A percentile compares a stretch with the other conserved stretches of the same genome.
phyloP scores from a whole-genome alignment of 805 yeast species.

The Wickerhamiella azymoides region DNA sequence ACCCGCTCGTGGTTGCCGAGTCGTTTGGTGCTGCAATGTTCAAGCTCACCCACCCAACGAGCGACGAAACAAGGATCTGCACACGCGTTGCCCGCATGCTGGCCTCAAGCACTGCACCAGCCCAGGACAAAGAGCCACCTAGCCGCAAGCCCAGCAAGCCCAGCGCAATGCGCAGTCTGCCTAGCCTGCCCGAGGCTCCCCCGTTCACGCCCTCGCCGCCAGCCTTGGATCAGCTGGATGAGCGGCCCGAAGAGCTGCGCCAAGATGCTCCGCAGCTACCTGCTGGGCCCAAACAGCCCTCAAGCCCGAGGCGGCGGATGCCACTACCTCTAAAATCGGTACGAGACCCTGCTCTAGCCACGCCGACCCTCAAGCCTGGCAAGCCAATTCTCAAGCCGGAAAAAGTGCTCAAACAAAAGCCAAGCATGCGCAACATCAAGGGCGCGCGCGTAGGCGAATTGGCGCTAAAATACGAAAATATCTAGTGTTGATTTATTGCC shows the following conservation, averaged over 20 bases:
- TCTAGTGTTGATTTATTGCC: too few relatives aligned
- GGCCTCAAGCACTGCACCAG: conserved; percentile 35
- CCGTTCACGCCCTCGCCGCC: too few relatives aligned
- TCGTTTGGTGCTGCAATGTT: conserved; percentile 42
- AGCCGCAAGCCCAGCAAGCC: too few relatives aligned
- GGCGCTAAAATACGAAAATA: conserved; percentile 49
- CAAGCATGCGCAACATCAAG: conserved; percentile 6
- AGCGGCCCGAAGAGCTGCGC: neutral
- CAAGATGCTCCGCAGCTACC: neutral
- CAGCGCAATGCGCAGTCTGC: too few relatives aligned
- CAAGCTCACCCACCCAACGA: conserved; percentile 35
- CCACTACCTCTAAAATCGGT: neutral
- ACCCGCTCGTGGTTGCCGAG: conserved; percentile 26
- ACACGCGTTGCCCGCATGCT: conserved; percentile 40
- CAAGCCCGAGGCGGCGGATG: neutral
- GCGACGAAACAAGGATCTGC: conserved; percentile 38
- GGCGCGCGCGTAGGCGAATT: conserved; percentile 49
- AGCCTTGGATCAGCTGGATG: conserved; percentile 14
- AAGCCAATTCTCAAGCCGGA: neutral
- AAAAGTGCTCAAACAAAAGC: conserved; percentile 4
- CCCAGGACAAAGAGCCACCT: too few relatives aligned
- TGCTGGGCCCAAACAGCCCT: neutral
- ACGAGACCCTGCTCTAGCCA: neutral
- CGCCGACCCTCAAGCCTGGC: neutral
- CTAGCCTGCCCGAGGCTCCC: too few relatives aligned